These are phyloP conservation scores for Fusarium chuoi DNA, from an alignment of 2,329 filamentous ascomycete genomes.

Conservation along the genomic window DNA sequence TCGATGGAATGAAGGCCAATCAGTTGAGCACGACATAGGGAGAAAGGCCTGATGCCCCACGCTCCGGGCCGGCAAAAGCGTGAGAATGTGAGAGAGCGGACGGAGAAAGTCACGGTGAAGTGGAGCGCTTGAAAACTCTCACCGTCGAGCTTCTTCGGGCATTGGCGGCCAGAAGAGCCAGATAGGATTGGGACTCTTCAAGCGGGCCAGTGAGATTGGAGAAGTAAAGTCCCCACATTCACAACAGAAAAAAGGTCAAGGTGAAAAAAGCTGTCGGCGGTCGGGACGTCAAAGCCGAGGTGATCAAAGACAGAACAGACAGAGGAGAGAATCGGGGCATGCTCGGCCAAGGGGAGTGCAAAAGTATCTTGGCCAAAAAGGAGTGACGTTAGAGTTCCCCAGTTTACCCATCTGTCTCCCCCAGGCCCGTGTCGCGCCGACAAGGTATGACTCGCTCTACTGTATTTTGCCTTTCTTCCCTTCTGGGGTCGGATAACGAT, in stretches of 20 bases:
- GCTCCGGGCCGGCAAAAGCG: conserved; percentile 38
- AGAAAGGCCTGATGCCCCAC: conserved; percentile 45
- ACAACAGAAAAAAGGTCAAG: conserved; percentile 12
- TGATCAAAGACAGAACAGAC: background rate
- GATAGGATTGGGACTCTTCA: conserved; percentile 20
- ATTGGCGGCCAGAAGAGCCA: conserved; percentile 32
- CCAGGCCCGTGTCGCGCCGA: conserved; percentile 31
- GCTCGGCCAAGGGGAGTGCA: conserved; percentile 21
- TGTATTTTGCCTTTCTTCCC: conserved; percentile 25
- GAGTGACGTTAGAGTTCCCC: conserved; percentile 31
- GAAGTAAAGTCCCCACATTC: conserved; percentile 15
- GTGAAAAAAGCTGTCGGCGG: conserved; percentile 35
- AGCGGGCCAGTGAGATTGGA: conserved; percentile 35
- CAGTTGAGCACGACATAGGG: conserved; percentile 46
- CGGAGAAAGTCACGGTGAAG: conserved; percentile 36
- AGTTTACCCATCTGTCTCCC: conserved; percentile 31
- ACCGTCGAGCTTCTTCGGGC: conserved; percentile 40
- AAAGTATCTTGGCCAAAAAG: background rate
- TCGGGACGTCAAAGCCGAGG: conserved; percentile 41
- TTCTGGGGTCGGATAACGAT: conserved; percentile 32
- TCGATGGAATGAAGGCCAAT: conserved; percentile 47
- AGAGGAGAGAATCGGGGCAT: conserved; percentile 27
- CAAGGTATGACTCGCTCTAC: conserved; percentile 34
- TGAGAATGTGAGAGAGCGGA: conserved; percentile 2
- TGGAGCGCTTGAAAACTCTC: conserved; percentile 41